These are phyloP conservation scores for Aspergillus chevalieri DNA, from an alignment of 2,329 filamentous ascomycete genomes.

Conservation along the genomic window DNA sequence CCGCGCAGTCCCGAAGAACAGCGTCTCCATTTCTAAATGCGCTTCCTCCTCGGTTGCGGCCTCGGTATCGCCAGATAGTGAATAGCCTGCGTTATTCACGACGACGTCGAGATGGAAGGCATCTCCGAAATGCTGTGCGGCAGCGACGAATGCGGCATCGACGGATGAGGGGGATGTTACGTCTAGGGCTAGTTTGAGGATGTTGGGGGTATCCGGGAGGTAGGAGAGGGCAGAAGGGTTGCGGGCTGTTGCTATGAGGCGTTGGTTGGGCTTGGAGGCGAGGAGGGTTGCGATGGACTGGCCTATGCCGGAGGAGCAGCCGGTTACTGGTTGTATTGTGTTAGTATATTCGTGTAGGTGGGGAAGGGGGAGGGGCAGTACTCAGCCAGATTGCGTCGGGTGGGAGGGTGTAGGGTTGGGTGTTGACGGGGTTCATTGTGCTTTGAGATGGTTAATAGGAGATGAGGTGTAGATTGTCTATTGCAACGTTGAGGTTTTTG, in stretches of 20 bases:
- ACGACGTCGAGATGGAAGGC: constrained; percentile 22
- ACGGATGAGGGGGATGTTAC: constrained; percentile 40
- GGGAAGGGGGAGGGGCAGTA: constrained; percentile 13
- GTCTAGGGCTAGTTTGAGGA: constrained; percentile 45
- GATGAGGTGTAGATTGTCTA: no score
- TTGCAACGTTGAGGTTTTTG: no score
- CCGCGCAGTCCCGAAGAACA: constrained; percentile 30
- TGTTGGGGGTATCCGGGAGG: constrained; percentile 32
- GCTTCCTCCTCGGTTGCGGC: constrained; percentile 9
- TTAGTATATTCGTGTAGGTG: constrained; percentile 5
- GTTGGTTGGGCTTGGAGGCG: constrained; percentile 32
- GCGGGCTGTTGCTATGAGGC: constrained; percentile 47
- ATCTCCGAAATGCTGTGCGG: constrained; percentile 30
- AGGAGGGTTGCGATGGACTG: constrained; percentile 33
- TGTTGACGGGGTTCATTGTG: neutral
- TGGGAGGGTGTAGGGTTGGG: constrained; percentile 1
- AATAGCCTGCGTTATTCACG: constrained; percentile 18
- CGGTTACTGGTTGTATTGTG: constrained; percentile 35
- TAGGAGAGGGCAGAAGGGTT: constrained; percentile 36
- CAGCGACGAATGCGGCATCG: constrained; percentile 26
- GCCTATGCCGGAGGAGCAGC: constrained; percentile 48
- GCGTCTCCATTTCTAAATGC: constrained; percentile 11
- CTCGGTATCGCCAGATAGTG: constrained; percentile 15
- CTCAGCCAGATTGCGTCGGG: constrained; percentile 34
- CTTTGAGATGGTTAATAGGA: no score